A percentile compares a stretch with the other conserved stretches of the same genome.
phyloP scores from a whole-genome alignment of 2,329 filamentous ascomycete genomes.

The Colletotrichum chrysophilum region DNA sequence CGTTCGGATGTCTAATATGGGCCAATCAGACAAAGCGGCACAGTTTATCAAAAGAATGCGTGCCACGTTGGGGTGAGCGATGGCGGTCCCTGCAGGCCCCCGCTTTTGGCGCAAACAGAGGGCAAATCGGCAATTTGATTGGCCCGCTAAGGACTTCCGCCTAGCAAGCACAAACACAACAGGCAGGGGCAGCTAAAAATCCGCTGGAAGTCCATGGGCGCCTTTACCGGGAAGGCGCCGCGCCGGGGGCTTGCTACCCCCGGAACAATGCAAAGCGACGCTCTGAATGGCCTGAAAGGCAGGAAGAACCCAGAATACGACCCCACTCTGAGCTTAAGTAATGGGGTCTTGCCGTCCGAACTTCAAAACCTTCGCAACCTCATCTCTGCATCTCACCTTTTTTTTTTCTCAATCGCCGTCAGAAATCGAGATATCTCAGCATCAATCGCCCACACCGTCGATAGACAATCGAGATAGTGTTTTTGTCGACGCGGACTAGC shows the following conservation, averaged over 20 bases:
- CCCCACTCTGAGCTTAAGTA: constrained; percentile 1
- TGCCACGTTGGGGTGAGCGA: background rate
- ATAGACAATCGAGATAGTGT: background rate
- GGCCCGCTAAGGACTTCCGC: background rate
- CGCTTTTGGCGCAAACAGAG: background rate
- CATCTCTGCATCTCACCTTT: background rate
- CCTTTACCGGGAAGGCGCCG: background rate
- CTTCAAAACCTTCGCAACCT: background rate
- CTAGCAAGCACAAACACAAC: background rate
- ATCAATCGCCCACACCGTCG: background rate
- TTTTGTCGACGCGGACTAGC: too few species aligned
- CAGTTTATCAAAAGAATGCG: background rate
- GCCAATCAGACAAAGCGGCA: background rate
- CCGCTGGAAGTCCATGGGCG: background rate
- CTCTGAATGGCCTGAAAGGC: background rate
- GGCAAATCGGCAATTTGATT: background rate
- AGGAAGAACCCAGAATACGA: background rate
- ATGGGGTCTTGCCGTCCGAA: background rate
- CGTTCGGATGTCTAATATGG: background rate
- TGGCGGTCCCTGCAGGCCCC: background rate
- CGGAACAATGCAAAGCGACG: background rate
- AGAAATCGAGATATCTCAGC: background rate
- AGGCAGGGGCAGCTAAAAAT: background rate
- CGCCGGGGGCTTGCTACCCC: background rate
- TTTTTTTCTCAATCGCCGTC: background rate